Evolutionary conservation across 2,329 filamentous ascomycete genomes (phyloP).

Genomic region (Escovopsis sp.): DNA sequence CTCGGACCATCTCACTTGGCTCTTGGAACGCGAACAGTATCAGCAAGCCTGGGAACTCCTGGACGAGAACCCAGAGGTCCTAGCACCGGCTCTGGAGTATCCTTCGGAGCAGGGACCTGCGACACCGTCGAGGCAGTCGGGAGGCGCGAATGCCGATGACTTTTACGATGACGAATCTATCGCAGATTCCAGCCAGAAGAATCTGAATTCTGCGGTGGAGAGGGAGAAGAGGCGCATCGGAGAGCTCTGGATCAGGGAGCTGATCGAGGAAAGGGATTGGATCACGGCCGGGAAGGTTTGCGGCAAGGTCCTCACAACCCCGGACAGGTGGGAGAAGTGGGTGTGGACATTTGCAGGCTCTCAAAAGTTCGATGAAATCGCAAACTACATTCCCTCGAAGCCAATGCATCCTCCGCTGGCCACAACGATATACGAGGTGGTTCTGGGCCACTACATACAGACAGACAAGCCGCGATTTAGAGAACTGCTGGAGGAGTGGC

Average conservation of each 20-base stretch:
- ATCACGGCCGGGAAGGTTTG: constrained; percentile 62
- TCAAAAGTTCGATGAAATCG: constrained; percentile 79
- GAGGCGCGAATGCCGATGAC: constrained; percentile 31
- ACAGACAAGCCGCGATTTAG: constrained; percentile 61
- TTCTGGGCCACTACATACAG: constrained; percentile 78
- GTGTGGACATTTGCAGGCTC: constrained; percentile 82
- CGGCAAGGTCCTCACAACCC: constrained; percentile 65
- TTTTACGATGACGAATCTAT: constrained; percentile 55
- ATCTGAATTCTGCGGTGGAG: constrained; percentile 52
- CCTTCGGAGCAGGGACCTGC: constrained; percentile 24
- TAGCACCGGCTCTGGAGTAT: constrained; percentile 28
- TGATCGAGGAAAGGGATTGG: constrained; percentile 67
- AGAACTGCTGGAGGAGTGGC: constrained; percentile 70
- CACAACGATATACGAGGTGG: constrained; percentile 71
- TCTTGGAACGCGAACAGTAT: constrained; percentile 68
- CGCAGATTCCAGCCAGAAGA: constrained; percentile 43
- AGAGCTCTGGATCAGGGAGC: constrained; percentile 82
- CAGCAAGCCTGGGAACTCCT: constrained; percentile 79
- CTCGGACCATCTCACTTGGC: constrained; percentile 72
- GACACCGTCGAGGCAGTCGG: constrained; percentile 26
- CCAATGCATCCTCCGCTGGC: constrained; percentile 68
- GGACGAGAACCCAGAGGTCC: constrained; percentile 70
- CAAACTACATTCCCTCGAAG: constrained; percentile 62
- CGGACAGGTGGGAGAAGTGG: constrained; percentile 88
- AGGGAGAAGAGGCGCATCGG: constrained; percentile 85